Percentiles rank a stretch among this genome's conserved stretches.
Evolutionary conservation across 176 grass and related monocot genomes (phyloP).

Genomic region (Panicum miliaceum): DNA sequence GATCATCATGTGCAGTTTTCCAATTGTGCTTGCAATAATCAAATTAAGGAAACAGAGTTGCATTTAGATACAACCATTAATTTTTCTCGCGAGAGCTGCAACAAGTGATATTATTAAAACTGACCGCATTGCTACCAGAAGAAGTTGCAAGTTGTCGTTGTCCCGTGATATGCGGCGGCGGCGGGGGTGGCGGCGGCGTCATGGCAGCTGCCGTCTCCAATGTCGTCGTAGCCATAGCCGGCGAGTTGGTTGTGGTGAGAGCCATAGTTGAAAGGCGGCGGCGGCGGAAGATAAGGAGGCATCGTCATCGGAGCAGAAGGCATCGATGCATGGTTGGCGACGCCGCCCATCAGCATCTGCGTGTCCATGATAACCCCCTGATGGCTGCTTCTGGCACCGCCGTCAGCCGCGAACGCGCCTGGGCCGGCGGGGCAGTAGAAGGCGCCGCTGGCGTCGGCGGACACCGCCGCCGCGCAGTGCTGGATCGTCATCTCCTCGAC

Average conservation of each 20-base stretch:
- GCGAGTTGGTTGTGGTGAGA: not conserved
- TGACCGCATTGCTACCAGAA: not conserved
- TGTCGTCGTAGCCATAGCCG: conserved; percentile 3
- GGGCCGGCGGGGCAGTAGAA: not conserved
- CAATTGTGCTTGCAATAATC: no score
- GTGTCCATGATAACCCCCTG: not conserved
- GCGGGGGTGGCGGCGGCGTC: not conserved
- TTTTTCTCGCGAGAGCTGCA: no score
- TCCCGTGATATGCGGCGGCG: not conserved
- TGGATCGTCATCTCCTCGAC: conserved; percentile 1
- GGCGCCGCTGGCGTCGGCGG: not conserved
- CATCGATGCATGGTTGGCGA: not conserved
- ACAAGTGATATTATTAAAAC: no score
- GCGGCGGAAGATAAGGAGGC: not conserved
- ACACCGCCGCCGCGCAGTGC: not conserved
- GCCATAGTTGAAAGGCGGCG: not conserved
- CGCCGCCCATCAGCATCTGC: not conserved
- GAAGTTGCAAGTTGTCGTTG: conserved; percentile 12
- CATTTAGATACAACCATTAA: no score
- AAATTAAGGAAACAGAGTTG: no score
- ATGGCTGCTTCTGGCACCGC: not conserved
- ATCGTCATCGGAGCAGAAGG: not conserved
- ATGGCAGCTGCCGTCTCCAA: conserved; percentile 14
- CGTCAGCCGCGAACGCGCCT: not conserved
- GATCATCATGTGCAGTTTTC: no score